A percentile compares a stretch with the other conserved stretches of the same genome.
These are phyloP conservation scores for Nicotiana obtusifolia DNA, from an alignment of 257 asterid genomes.

Conservation along the genomic window DNA sequence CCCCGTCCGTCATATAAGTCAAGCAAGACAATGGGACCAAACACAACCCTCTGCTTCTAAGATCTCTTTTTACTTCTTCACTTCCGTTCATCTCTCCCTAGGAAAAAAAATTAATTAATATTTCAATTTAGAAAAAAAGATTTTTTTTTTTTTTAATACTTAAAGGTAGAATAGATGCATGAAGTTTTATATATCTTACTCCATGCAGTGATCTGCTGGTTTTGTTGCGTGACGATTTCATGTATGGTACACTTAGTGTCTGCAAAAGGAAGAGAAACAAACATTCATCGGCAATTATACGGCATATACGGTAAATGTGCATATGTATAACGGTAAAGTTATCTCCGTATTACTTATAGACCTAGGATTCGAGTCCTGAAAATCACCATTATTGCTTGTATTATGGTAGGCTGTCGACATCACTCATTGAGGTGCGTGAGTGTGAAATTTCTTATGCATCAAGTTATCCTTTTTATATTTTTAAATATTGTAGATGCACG, in stretches of 20 bases:
- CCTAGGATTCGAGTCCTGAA: too few relatives aligned
- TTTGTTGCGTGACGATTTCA: conserved; percentile 66
- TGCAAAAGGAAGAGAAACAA: conserved; percentile 19
- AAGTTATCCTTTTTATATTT: too few relatives aligned
- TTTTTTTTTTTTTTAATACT: too few relatives aligned
- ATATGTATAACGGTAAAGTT: too few relatives aligned
- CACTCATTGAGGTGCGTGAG: too few relatives aligned
- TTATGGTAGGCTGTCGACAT: too few relatives aligned
- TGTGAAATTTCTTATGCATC: too few relatives aligned
- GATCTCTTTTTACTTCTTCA: conserved; percentile 49
- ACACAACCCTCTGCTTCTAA: conserved; percentile 75
- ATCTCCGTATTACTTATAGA: too few relatives aligned
- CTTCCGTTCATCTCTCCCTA: conserved; percentile 23
- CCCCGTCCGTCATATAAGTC: conserved; percentile 58
- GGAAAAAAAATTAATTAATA: too few relatives aligned
- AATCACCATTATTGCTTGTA: too few relatives aligned
- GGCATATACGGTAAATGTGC: neutral
- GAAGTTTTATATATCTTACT: conserved; percentile 32
- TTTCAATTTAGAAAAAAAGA: too few relatives aligned
- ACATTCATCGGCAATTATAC: neutral
- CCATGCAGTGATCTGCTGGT: conserved; percentile 36
- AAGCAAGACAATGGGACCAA: conserved; percentile 75
- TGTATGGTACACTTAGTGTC: conserved; percentile 84
- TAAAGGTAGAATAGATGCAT: neutral
- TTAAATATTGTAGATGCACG: too few relatives aligned